Conservation (phyloP, 2,329 filamentous ascomycete species). For the Bipolaris sorokiniana region DNA sequence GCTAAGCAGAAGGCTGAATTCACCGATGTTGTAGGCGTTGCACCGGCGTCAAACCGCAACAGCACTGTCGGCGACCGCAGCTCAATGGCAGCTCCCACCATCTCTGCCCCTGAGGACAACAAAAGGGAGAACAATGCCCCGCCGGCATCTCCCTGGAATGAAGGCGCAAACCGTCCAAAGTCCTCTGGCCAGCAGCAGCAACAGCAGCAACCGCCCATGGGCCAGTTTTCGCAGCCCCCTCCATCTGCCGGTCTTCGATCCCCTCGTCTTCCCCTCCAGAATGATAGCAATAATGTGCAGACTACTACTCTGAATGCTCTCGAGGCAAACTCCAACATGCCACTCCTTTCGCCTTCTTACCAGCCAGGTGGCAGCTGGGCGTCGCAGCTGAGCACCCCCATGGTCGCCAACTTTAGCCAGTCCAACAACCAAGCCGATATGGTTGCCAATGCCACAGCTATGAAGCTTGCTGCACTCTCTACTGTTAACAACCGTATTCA, state of each 20-base stretch:
- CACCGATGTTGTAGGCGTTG: conserved; percentile 90
- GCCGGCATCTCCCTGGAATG: conserved; percentile 83
- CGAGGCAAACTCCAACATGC: conserved; percentile 76
- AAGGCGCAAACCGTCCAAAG: conserved; percentile 69
- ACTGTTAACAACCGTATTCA: conserved; percentile 99
- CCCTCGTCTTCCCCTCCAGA: conserved; percentile 71
- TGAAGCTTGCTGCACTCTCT: conserved; percentile 96
- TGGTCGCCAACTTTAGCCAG: conserved; percentile 81
- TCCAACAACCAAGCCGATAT: conserved; percentile 83
- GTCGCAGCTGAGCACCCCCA: conserved; percentile 96
- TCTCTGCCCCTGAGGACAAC: conserved; percentile 71
- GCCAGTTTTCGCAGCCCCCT: conserved; percentile 84
- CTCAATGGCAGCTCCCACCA: conserved; percentile 76
- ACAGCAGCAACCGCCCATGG: conserved; percentile 70
- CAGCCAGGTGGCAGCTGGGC: conserved; percentile 92
- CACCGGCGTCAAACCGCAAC: conserved; percentile 90
- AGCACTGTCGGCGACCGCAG: conserved; percentile 79
- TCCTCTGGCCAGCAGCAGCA: conserved; percentile 70
- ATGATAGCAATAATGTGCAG: conserved; percentile 74
- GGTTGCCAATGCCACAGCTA: conserved; percentile 97
- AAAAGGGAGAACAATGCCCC: conserved; percentile 65
- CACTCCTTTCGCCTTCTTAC: conserved; percentile 80
- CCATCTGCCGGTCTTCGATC: conserved; percentile 79
- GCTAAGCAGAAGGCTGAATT: conserved; percentile 98
- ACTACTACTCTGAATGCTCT: conserved; percentile 79